Percentiles rank a stretch among this genome's conserved stretches.
Evolutionary conservation across 139 green algal species (phyloP).

Genomic region (Diplosphaera chodatii): DNA sequence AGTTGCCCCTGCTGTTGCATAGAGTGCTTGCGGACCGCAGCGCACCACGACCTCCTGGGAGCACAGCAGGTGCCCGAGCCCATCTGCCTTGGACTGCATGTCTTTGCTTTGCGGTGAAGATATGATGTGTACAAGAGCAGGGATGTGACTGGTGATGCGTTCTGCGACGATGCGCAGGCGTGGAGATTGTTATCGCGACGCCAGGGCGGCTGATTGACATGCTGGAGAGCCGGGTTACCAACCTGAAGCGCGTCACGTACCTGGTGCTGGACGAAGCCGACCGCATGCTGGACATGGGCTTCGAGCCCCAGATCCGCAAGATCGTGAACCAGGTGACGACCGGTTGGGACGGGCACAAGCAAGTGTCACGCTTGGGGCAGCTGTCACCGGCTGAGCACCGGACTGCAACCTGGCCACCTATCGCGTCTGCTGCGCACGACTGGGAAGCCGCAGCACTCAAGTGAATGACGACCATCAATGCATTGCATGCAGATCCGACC

Average conservation of each 20-base stretch:
- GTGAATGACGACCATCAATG: neutral
- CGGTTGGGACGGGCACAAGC: too few species aligned
- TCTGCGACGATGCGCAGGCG: constrained; percentile 25
- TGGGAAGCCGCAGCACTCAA: neutral
- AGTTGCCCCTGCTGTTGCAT: too few species aligned
- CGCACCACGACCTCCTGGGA: too few species aligned
- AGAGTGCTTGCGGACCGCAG: too few species aligned
- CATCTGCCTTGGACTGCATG: too few species aligned
- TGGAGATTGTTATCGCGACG: constrained; percentile 91
- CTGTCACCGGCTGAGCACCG: too few species aligned
- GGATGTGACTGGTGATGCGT: too few species aligned
- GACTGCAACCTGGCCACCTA: too few species aligned
- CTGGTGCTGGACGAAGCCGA: constrained; percentile 94
- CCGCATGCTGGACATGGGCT: constrained; percentile 95
- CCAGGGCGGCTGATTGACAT: constrained; percentile 83
- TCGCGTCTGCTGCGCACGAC: neutral
- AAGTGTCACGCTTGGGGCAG: too few species aligned
- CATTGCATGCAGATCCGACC: constrained; percentile 66
- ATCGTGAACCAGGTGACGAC: constrained; percentile 48
- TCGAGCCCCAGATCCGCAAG: constrained; percentile 77
- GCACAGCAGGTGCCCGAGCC: too few species aligned
- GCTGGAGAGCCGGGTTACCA: constrained; percentile 59
- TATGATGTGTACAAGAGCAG: too few species aligned
- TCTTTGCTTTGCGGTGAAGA: too few species aligned
- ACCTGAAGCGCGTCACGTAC: constrained; percentile 76